Base-by-base conservation (phyloP, 1,284 basidiomycete species). In the Ceratorhiza oryzae-sativae region DNA sequence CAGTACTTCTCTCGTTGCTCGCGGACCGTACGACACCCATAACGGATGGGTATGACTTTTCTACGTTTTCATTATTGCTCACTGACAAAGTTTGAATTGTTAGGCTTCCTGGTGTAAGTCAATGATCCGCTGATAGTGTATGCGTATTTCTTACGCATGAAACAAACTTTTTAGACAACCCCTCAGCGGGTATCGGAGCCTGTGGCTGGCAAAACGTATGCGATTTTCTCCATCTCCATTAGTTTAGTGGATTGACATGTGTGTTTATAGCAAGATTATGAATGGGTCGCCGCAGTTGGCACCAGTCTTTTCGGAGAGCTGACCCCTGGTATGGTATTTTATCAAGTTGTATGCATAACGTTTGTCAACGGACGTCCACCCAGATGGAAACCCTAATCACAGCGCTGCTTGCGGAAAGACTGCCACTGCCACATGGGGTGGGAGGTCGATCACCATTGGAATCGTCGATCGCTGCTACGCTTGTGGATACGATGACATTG, bases 401-500 rank as follows among this genome's bases (percentile, higher is more conserved):
- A 58, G 30, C 55, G 25, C 15, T 12, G 30, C 30, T 30, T 58
- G 55, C 27, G 55, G 55, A 6, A 58, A 34, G 20, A 58, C 25
- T 13, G 55, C 55, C 20, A 34, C 15, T 12, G 15, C 34, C 12
- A 42, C 34, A 4, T 61, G 36, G 20, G 25, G 18, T 15, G 59
- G 59, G 6, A 61, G 45, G 59, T 23, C 59, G 0, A 61, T 61
- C 39, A 41, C 41, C 3, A 23, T 61, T 20, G 36, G 23, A 12
- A 45, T 61, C 13, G 59, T 61, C 23, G 59, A 61, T 9, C 59
- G 59, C 8, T 61, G 59, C 59, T 61, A 61, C 34, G 59, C 59
- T 5, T 42, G 59, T 25, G 59, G 59, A 6, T 58, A 58, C 55
- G 34, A 58, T 20, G 55, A 58, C 27, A 25, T 58, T 30, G 55